These are phyloP conservation scores for Murraya paniculata DNA, from an alignment of 345 rosid genomes.

Conservation along the genomic window DNA sequence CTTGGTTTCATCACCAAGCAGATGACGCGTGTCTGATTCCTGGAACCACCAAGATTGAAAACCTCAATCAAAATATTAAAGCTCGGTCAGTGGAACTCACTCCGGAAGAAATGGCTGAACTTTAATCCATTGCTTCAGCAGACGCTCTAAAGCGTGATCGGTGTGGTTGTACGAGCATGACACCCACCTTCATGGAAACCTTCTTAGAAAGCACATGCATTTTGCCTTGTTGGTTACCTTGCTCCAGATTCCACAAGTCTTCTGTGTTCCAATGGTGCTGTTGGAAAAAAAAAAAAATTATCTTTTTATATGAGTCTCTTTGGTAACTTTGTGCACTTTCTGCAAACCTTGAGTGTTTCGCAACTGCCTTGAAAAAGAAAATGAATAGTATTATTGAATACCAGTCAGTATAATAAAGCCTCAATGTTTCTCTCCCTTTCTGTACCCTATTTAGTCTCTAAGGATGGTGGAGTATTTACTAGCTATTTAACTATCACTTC, in stretches of 20 bases:
- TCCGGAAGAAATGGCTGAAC: neutral
- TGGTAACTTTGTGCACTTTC: neutral
- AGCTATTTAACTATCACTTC: neutral
- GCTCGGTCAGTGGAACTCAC: neutral
- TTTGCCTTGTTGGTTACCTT: neutral
- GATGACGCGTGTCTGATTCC: constrained; percentile 62
- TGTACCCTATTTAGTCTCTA: neutral
- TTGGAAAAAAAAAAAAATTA: no score
- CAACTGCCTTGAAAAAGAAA: neutral
- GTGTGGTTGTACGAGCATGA: neutral
- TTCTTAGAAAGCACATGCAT: neutral
- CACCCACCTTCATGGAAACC: constrained; percentile 46
- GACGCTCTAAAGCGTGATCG: neutral
- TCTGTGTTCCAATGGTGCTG: neutral
- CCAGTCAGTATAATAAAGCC: neutral
- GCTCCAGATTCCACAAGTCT: neutral
- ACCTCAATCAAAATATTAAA: constrained; percentile 30
- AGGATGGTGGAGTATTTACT: neutral
- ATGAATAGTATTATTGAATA: neutral
- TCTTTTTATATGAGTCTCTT: neutral
- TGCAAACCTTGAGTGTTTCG: neutral
- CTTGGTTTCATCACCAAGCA: constrained; percentile 68
- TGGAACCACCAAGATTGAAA: constrained; percentile 54
- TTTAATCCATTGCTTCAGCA: neutral
- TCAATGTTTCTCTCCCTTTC: neutral